phyloP scores from a whole-genome alignment of 495 filamentous ascomycete genomes.

The Neurospora sp. region DNA sequence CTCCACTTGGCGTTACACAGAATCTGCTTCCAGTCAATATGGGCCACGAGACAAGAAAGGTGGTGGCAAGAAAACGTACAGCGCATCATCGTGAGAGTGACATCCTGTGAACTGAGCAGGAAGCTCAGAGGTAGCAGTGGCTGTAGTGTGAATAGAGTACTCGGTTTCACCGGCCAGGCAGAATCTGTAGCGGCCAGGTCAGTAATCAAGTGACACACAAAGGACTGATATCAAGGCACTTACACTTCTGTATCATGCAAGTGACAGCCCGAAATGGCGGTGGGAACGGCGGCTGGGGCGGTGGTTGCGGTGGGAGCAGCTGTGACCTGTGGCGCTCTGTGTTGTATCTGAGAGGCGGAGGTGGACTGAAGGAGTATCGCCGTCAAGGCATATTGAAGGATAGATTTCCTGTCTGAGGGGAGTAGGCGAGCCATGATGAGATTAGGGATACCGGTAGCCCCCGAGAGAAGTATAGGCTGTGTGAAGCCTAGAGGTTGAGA shows the following conservation, averaged over 20 bases:
- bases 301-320: neutral
- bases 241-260: constrained; percentile 3
- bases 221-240: neutral
- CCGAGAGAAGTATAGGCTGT: neutral
- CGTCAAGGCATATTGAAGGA: constrained; percentile 10
- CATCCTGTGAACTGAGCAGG: constrained; percentile 5
- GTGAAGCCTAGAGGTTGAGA: neutral
- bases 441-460: neutral
- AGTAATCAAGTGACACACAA: neutral
- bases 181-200: constrained; percentile 1
- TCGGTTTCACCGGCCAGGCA: constrained; percentile 9
- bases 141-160: constrained; percentile 4
- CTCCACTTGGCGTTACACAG: constrained; percentile 39
- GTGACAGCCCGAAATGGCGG: constrained; percentile 12
- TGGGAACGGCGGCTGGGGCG: constrained; percentile 3
- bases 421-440: constrained; percentile 6
- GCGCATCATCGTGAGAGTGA: constrained; percentile 5
- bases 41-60: neutral
- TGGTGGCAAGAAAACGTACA: neutral
- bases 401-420: constrained; percentile 1
- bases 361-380: neutral
- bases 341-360: constrained; percentile 2
- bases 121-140: constrained; percentile 7
- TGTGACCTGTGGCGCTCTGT: constrained; percentile 7
- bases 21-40: constrained; percentile 6